Base-by-base conservation (phyloP, 1,284 basidiomycete species). In the Pseudozyma tsukubaensis region DNA sequence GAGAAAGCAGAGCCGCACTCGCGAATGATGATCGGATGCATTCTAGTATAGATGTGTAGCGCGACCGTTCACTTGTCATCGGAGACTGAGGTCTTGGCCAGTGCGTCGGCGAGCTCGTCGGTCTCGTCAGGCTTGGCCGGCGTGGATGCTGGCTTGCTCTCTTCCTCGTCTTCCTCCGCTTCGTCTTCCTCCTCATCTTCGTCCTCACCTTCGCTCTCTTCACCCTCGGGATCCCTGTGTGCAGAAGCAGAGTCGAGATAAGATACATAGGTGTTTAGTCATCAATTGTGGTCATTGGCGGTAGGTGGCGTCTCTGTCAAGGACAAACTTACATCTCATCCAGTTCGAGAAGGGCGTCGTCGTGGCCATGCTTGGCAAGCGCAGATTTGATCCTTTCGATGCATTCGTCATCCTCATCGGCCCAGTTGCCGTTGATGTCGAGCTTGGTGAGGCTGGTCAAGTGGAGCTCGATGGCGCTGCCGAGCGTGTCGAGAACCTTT, bases 351-450 rank as follows among this genome's bases (percentile, higher is more conserved):
- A 80, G 67, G 8, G 73, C 82, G 54, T 80, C 73, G 45, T 71
- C 65, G 44, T 82, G 69, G 10, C 72, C 80, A 57, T 76, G 75
- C 59, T 72, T 74, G 32, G 67, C 74, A n/a, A 83, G 60, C 3
- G 81, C 77, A 12, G 52, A 59, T 51, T 76, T 74, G 64, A 84
- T 82, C 39, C 63, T 65, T 44, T 70, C 66, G 53, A 84, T 80
- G 61, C 72, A 75, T 19, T 82, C 80, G 43, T 84, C 82, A 9
- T 82, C 82, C 56, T 82, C 82, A 34, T 84, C 81, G 14, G 80
- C 81, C 75, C 76, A 83, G 67, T 84, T 84, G 54, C 81, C 82
- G 66, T 84, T 82, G 60, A 84, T 80, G 54, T 84, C 82, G 47
- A 84, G 73, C 45, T 63, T 54, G 37, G 66, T 64, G 29, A 84